Conservation (phyloP, 1,139 yeast species). For the Suhomyces kunorum region DNA sequence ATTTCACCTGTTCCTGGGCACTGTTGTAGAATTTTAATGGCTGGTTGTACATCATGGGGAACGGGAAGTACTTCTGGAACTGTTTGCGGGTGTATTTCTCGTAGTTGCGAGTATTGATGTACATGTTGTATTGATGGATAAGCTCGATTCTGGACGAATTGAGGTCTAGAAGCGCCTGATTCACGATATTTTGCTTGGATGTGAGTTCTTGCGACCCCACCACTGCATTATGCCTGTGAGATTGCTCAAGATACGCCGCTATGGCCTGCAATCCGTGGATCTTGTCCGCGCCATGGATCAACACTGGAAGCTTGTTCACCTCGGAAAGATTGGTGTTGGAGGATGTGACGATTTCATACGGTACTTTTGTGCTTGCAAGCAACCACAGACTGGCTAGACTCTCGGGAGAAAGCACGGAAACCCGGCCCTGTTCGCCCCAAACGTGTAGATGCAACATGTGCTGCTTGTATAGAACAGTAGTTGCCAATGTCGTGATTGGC, state of each 20-base stretch:
- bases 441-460: constrained; percentile 41
- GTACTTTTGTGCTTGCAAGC: constrained; percentile 14
- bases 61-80: constrained; percentile 61
- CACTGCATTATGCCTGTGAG: constrained; percentile 24
- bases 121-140: constrained; percentile 63
- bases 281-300: constrained; percentile 34
- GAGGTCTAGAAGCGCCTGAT: constrained; percentile 19
- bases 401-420: constrained; percentile 45
- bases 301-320: constrained; percentile 57
- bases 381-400: constrained; percentile 42
- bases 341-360: constrained; percentile 46
- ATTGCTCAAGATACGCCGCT: constrained; percentile 24
- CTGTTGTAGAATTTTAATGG: constrained; percentile 55
- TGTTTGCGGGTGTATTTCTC: constrained; percentile 63
- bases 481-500: background rate
- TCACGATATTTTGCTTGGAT: constrained; percentile 20
- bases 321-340: constrained; percentile 60
- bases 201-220: constrained; percentile 2
- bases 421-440: constrained; percentile 50
- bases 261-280: constrained; percentile 55
- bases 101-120: constrained; percentile 61
- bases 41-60: constrained; percentile 84
- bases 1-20: constrained; percentile 49
- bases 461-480: background rate
- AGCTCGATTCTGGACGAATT: constrained; percentile 43